Evolutionary conservation across 179 eudicot genomes (phyloP).

Genomic region (Actinidia chinensis): DNA sequence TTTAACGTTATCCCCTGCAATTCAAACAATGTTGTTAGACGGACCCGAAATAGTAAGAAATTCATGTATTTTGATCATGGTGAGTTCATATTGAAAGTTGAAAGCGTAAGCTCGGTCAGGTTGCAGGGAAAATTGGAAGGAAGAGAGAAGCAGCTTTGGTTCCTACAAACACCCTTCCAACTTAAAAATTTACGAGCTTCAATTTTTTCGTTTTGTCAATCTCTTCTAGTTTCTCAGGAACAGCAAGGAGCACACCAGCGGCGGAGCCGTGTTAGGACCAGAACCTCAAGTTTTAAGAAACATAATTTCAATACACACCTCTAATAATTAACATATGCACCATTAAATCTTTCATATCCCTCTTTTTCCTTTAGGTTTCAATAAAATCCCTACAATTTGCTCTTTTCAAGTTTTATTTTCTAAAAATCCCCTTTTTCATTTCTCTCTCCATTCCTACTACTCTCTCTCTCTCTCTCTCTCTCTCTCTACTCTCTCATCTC

Average conservation of each 20-base stretch:
- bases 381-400: no score
- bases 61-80: neutral
- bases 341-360: no score
- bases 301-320: no score
- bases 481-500: no score
- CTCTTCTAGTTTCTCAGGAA: neutral
- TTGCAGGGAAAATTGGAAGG: neutral
- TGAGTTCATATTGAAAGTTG: neutral
- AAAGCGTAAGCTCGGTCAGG: conserved; percentile 4
- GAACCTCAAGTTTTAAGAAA: no score
- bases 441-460: no score
- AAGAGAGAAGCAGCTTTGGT: neutral
- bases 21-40: neutral
- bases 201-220: neutral
- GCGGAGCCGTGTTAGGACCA: no score
- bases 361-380: no score
- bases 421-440: no score
- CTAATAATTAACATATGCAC: no score
- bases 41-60: neutral
- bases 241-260: neutral
- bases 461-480: no score
- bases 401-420: no score
- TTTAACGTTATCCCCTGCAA: conserved; percentile 71
- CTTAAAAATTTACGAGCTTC: neutral
- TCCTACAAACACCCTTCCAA: neutral